A percentile compares a stretch with the other conserved stretches of the same genome.
These are phyloP conservation scores for Neopestalotiopsis clavispora DNA, from an alignment of 2,329 filamentous ascomycete genomes.

Conservation along the genomic window DNA sequence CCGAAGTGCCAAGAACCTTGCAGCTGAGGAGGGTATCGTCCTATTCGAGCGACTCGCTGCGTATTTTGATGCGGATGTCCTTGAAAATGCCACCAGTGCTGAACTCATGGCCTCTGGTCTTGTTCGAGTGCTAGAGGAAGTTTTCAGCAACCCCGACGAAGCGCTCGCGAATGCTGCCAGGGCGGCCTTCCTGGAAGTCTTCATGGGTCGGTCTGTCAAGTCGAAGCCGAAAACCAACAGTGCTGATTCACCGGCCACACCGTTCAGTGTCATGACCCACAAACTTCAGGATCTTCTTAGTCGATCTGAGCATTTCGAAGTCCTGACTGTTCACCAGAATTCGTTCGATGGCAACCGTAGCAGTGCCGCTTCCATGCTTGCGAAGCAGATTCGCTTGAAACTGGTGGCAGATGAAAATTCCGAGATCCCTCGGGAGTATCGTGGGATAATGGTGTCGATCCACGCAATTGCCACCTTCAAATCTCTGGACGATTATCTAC, in stretches of 20 bases:
- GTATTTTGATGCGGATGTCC: conserved; percentile 86
- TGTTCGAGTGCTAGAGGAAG: conserved; percentile 79
- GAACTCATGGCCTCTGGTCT: conserved; percentile 91
- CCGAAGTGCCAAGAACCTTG: conserved; percentile 50
- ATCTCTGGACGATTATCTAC: conserved; percentile 91
- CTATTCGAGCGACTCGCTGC: conserved; percentile 78
- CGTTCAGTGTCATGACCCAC: conserved; percentile 88
- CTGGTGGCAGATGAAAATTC: conserved; percentile 89
- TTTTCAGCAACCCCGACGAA: conserved; percentile 77
- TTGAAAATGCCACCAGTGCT: conserved; percentile 94
- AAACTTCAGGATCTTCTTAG: conserved; percentile 96
- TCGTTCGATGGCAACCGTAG: conserved; percentile 87
- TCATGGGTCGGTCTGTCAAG: conserved; percentile 79
- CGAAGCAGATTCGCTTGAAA: conserved; percentile 90
- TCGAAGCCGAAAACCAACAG: conserved; percentile 68
- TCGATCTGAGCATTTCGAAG: conserved; percentile 96
- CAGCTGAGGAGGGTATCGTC: conserved; percentile 58
- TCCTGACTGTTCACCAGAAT: conserved; percentile 93
- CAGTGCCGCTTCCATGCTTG: conserved; percentile 93
- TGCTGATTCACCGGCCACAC: conserved; percentile 74
- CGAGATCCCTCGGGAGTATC: conserved; percentile 84
- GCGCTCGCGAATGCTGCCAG: conserved; percentile 69
- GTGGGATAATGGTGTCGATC: conserved; percentile 97
- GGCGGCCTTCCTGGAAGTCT: conserved; percentile 85
- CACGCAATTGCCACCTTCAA: conserved; percentile 99